These are phyloP conservation scores for Sporothrix humicola DNA, from an alignment of 2,329 filamentous ascomycete species.

Conservation along the genomic window DNA sequence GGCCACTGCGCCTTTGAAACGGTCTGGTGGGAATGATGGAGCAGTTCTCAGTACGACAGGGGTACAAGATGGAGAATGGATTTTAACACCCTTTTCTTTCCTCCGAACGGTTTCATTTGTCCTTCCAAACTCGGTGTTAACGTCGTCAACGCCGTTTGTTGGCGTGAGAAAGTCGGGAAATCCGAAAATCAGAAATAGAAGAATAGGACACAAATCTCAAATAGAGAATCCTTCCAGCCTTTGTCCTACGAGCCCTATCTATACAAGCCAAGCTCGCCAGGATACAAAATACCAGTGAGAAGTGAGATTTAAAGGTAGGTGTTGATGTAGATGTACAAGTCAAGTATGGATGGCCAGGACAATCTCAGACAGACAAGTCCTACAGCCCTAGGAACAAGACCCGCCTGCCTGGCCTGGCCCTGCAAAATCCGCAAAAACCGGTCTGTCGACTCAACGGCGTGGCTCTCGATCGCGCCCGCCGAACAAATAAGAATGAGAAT, in stretches of 20 bases:
- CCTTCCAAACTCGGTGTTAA: slow-evolving; percentile 22
- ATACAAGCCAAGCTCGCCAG: too few relatives aligned
- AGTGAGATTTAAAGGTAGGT: too few relatives aligned
- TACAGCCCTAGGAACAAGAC: too few relatives aligned
- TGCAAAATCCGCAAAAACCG: background rate
- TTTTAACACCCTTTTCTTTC: background rate
- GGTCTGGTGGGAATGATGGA: background rate
- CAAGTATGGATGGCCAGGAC: too few relatives aligned
- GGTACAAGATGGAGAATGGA: background rate
- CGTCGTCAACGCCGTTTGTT: too few relatives aligned
- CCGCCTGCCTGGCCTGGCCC: too few relatives aligned
- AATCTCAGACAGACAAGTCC: too few relatives aligned
- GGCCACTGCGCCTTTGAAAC: background rate
- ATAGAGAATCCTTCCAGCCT: background rate
- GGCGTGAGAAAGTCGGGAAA: background rate
- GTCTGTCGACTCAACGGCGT: slow-evolving; percentile 18
- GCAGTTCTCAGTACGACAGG: slow-evolving; percentile 15
- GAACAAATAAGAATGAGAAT: slow-evolving; percentile 9
- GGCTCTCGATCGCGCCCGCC: slow-evolving; percentile 16
- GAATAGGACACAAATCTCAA: too few relatives aligned
- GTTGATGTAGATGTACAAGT: too few relatives aligned
- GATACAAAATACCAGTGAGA: too few relatives aligned
- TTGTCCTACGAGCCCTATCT: background rate
- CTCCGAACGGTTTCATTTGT: slow-evolving; percentile 17
- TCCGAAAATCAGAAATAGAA: background rate